These are phyloP conservation scores for Tetradesmus lagerheimii DNA, from an alignment of 139 green algal genomes.

Conservation along the genomic window DNA sequence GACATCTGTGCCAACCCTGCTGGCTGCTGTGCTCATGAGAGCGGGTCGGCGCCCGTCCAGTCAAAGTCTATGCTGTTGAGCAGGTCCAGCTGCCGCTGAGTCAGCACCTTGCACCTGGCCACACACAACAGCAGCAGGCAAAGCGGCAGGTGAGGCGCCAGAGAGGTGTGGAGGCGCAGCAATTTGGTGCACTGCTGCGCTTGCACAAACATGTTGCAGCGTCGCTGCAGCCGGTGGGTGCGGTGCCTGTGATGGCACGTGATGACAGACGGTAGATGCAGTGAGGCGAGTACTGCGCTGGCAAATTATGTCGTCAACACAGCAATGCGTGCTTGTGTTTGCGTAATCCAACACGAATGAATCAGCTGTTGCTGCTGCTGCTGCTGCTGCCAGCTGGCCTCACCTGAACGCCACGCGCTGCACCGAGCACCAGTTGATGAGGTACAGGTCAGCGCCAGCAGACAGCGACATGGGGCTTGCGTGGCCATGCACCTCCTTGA, in stretches of 20 bases:
- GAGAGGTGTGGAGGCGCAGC: too few species aligned
- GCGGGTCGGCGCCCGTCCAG: conserved; percentile 76
- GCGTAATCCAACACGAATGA: too few species aligned
- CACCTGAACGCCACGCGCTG: conserved; percentile 25
- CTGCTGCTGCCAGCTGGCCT: neutral
- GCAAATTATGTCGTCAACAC: too few species aligned
- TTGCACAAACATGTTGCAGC: too few species aligned
- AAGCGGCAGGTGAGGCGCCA: conserved; percentile 61
- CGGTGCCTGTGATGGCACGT: too few species aligned
- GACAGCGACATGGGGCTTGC: conserved; percentile 62
- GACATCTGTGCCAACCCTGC: too few species aligned
- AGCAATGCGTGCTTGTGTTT: too few species aligned
- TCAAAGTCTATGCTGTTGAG: conserved; percentile 78
- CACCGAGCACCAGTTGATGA: conserved; percentile 78
- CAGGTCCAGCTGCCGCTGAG: conserved; percentile 45
- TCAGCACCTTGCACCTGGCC: conserved; percentile 63
- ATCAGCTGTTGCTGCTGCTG: neutral
- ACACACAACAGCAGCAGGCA: conserved; percentile 44
- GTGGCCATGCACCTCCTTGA: conserved; percentile 62
- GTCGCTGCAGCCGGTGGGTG: too few species aligned
- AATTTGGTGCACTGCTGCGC: too few species aligned
- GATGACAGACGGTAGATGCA: too few species aligned
- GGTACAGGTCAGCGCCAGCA: conserved; percentile 58
- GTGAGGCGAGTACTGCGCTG: too few species aligned
- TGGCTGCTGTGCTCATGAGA: conserved; percentile 61